These are phyloP conservation scores for Salvia hispanica DNA, from an alignment of 257 asterid genomes.

Conservation along the genomic window DNA sequence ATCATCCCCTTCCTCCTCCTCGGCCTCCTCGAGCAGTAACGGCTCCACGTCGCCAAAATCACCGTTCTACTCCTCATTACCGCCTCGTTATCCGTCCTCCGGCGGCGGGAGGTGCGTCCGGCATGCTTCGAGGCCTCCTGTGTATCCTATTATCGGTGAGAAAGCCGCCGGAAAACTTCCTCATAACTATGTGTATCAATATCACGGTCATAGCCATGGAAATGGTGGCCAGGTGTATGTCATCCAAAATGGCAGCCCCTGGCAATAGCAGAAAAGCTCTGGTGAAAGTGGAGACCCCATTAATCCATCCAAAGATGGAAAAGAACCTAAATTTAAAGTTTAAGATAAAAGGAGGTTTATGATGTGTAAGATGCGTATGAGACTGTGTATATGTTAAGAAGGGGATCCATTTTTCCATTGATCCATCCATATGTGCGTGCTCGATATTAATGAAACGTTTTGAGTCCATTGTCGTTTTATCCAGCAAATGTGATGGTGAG, in stretches of 20 bases:
- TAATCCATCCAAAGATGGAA: not conserved
- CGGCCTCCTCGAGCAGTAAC: slow-evolving; percentile 54
- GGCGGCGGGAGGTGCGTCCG: slow-evolving; percentile 34
- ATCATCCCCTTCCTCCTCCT: slow-evolving; percentile 56
- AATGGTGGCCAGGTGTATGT: slow-evolving; percentile 45
- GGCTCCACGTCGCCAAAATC: slow-evolving; percentile 55
- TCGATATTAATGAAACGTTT: slow-evolving; percentile 39
- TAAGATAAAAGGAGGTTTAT: slow-evolving; percentile 27
- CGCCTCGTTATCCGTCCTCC: slow-evolving; percentile 35
- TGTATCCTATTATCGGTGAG: slow-evolving; percentile 43
- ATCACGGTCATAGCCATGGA: slow-evolving; percentile 38
- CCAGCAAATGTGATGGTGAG: slow-evolving; percentile 41
- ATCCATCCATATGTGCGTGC: slow-evolving; percentile 35
- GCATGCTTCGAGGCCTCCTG: slow-evolving; percentile 48
- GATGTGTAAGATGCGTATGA: slow-evolving; percentile 39
- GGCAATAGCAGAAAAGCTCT: slow-evolving; percentile 44
- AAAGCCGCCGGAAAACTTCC: slow-evolving; percentile 57
- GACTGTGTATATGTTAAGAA: slow-evolving; percentile 45
- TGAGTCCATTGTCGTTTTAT: slow-evolving; percentile 35
- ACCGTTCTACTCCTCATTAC: slow-evolving; percentile 29
- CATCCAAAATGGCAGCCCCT: slow-evolving; percentile 55
- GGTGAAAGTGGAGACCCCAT: slow-evolving; percentile 26
- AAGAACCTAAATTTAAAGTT: not conserved
- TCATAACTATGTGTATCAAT: slow-evolving; percentile 40
- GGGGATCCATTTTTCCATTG: slow-evolving; percentile 44